A percentile compares a stretch with the other conserved stretches of the same genome.
Evolutionary conservation across 108 stramenopile genomes (phyloP).

Genomic region (Hondaea fermentalgiana): DNA sequence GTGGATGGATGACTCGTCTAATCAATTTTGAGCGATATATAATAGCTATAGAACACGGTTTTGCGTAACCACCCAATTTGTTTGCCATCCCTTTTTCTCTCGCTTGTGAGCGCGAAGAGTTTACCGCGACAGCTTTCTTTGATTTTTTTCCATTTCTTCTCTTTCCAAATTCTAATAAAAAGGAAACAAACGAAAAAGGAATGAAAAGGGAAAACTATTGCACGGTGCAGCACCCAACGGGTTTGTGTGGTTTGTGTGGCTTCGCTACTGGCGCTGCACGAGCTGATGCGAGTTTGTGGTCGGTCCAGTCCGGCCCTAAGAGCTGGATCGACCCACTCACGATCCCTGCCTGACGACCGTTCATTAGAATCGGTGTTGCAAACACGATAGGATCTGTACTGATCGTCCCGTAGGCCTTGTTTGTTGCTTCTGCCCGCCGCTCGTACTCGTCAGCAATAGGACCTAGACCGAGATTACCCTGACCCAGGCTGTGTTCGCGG

Average conservation of each 20-base stretch:
- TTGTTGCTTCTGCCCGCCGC: not conserved
- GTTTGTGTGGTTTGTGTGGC: not conserved
- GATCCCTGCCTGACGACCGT: not conserved
- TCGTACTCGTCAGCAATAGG: slow-evolving; percentile 2
- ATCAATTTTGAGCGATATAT: too few species aligned
- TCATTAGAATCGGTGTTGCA: not conserved
- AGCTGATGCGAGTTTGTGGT: not conserved
- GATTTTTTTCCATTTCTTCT: too few species aligned
- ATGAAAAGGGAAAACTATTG: too few species aligned
- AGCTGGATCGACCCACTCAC: not conserved
- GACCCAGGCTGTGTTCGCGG: not conserved
- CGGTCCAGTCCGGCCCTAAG: not conserved
- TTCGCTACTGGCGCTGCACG: not conserved
- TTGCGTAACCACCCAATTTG: too few species aligned
- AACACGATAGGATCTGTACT: not conserved
- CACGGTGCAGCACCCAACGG: not conserved
- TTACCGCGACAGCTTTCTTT: too few species aligned
- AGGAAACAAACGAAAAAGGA: too few species aligned
- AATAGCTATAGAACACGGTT: too few species aligned
- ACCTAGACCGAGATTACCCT: not conserved
- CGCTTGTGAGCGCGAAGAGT: too few species aligned
- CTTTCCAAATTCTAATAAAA: too few species aligned
- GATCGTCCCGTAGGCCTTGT: not conserved
- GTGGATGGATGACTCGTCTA: too few species aligned
- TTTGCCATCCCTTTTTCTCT: too few species aligned